Evolutionary conservation across 768 basidiomycete genomes (phyloP).

Genomic region (Amanita rimosa): DNA sequence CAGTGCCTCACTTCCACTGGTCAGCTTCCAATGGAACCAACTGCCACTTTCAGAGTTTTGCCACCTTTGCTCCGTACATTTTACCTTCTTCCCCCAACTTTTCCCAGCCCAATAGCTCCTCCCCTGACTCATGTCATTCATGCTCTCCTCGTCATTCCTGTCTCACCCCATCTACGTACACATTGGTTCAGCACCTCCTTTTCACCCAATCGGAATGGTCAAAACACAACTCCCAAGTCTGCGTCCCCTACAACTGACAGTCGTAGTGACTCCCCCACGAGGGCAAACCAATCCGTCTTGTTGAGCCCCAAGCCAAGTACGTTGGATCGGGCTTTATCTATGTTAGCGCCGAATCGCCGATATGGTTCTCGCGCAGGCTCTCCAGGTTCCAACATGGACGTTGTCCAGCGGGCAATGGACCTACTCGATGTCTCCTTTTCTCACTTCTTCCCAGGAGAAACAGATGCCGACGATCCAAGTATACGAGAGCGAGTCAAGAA

Average conservation of each 20-base stretch:
- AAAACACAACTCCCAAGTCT: constrained; percentile 25
- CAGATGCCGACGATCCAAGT: constrained; percentile 51
- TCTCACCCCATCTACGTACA: constrained; percentile 39
- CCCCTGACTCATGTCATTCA: constrained; percentile 81
- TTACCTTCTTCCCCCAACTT: constrained; percentile 49
- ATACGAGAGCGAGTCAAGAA: constrained; percentile 41
- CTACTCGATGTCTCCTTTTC: constrained; percentile 48
- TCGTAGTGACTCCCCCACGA: constrained; percentile 28
- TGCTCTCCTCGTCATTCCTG: constrained; percentile 68
- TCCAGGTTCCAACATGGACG: constrained; percentile 32
- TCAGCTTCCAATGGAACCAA: background rate
- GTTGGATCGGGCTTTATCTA: constrained; percentile 48
- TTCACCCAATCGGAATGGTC: constrained; percentile 22
- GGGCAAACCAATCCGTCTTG: constrained; percentile 14
- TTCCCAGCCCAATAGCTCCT: constrained; percentile 50
- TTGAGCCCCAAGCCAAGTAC: constrained; percentile 28
- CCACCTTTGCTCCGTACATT: constrained; percentile 63
- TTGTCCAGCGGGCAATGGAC: constrained; percentile 54
- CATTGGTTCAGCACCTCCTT: constrained; percentile 49
- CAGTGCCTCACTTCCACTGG: constrained; percentile 14
- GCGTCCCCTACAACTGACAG: constrained; percentile 21
- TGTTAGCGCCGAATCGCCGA: constrained; percentile 39
- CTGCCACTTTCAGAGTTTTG: constrained; percentile 40
- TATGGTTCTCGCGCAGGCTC: constrained; percentile 33
- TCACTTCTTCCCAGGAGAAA: constrained; percentile 56